Evolutionary conservation across 2,329 filamentous ascomycete genomes (phyloP), one percentile per base, ranked within the genome.

Genomic region (Fusarium xyrophilum): DNA sequence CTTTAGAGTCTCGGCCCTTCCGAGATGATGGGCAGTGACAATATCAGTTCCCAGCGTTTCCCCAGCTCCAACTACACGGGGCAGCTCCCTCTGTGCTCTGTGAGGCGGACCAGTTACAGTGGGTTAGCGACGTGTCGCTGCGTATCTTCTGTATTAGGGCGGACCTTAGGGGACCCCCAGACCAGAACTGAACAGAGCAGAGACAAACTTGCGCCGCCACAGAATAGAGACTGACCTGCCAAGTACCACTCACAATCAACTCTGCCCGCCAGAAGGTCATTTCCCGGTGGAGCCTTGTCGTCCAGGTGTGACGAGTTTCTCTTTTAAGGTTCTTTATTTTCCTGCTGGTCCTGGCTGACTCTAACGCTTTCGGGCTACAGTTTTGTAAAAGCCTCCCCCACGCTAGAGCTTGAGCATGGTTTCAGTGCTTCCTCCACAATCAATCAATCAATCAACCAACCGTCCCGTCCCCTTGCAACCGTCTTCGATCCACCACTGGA

Each of bases 31-130:
- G 63, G 51, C 47, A 58, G 57, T 43, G 57, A 63, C 53, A 44
- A 44, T 43, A 21, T 23, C 23, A 36, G 28, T 32, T 47, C 40
- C 17, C 21, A 39, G 25, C 11, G 19, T 7, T 19, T 28, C 38
- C 56, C 30, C 38, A 63, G 39, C 9, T 23, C 38, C 38, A 23
- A 12, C 21, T 17, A 40, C 38, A 40, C 38, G 39, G 39, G 21
- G 21, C 39, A 17, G 44, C 15, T 13, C 25, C 25, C 40, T 47
- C 40, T 6, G 21, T 38, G 23, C 28, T 50, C 51, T 64, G 63
- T 68, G 68, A 55, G 65, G 65, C 65, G 56, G 65, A 65, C 47
- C 64, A 68, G 55, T 68, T 66, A 52, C 39, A 51, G 66, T 55
- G 60, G 43, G 43, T 46, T 65, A 53, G 66, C 52, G 66, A 67